Percentiles rank a stretch among this genome's conserved stretches.
Conservation (phyloP, 768 basidiomycete species). For the Trametes meyenii region DNA sequence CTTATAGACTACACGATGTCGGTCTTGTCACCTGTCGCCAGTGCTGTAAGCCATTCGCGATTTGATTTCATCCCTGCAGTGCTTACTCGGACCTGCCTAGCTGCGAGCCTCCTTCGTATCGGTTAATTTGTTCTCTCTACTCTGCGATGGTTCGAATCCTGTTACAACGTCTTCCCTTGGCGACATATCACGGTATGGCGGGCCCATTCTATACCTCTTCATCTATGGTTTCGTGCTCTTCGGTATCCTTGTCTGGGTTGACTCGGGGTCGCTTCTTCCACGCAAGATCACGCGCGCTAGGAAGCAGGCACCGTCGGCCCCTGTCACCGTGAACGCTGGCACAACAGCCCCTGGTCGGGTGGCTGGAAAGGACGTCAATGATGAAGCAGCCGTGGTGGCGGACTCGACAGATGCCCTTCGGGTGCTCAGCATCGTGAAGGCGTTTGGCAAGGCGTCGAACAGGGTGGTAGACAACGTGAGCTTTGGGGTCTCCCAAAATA, state of each 20-base stretch:
- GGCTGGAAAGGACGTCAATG: conserved; percentile 50
- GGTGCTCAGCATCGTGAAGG: conserved; percentile 64
- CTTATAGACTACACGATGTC: conserved; percentile 64
- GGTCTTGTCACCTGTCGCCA: conserved; percentile 67
- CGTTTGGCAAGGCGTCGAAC: conserved; percentile 45
- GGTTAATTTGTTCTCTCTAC: conserved; percentile 73
- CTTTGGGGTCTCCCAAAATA: conserved; percentile 63
- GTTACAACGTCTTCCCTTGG: conserved; percentile 53
- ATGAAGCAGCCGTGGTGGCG: conserved; percentile 52
- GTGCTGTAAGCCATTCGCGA: conserved; percentile 50
- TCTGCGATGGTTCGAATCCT: conserved; percentile 58
- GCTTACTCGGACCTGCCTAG: conserved; percentile 36
- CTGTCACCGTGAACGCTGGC: not conserved
- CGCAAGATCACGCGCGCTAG: conserved; percentile 32
- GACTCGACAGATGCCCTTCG: conserved; percentile 59
- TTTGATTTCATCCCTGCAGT: too few species aligned
- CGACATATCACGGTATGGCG: conserved; percentile 63
- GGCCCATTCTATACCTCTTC: conserved; percentile 75
- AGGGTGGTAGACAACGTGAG: conserved; percentile 75
- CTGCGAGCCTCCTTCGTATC: conserved; percentile 73
- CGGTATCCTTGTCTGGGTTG: conserved; percentile 66
- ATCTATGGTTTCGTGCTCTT: conserved; percentile 61
- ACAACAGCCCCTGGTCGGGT: not conserved
- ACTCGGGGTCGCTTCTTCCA: conserved; percentile 63
- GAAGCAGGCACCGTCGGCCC: conserved; percentile 1